These are phyloP conservation scores for Medicago truncatula DNA, from an alignment of 306 rosid species.

Conservation along the genomic window MtrunA17r5.0-ANR NC_053044.1:49372501-49373000, in stretches of 20 bases:
- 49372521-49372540: too few species aligned
- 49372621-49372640: slow-evolving; percentile 12
- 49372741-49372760: background rate
- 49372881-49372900: slow-evolving; percentile 99
- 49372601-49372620: background rate
- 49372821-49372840: slow-evolving; percentile 1
- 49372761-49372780: background rate
- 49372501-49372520: too few species aligned
- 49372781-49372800: slow-evolving; percentile 16
- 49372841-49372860: slow-evolving; percentile 29
- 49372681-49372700: slow-evolving; percentile 31
- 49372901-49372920: slow-evolving; percentile 97
- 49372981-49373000: slow-evolving; percentile 85
- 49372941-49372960: slow-evolving; percentile 99
- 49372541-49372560: too few species aligned
- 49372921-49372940: slow-evolving; percentile 98
- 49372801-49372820: background rate
- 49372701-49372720: slow-evolving; percentile 9
- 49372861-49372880: slow-evolving; percentile 39
- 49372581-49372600: slow-evolving; percentile 20
- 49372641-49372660: slow-evolving; percentile 1
- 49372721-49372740: slow-evolving; percentile 2
- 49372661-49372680: slow-evolving; percentile 5
- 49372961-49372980: slow-evolving; percentile 88
- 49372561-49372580: too few species aligned